Evolutionary conservation across 2,329 filamentous ascomycete genomes (phyloP).

Genomic region (Xylariaceae sp.): DNA sequence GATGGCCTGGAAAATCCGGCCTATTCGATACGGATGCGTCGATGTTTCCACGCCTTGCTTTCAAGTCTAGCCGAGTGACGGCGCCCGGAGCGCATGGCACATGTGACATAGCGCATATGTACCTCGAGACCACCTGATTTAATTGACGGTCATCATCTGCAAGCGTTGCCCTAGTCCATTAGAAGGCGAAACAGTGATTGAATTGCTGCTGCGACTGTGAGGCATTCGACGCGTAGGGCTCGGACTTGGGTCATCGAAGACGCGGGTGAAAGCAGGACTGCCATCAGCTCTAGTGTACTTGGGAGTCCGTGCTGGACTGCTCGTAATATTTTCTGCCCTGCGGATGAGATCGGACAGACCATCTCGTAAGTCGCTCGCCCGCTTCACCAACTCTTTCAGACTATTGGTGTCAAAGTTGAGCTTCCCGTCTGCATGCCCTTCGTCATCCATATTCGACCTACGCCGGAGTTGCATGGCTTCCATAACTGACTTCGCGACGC

Average conservation of each 20-base stretch:
- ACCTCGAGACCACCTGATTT: slow-evolving; percentile 15
- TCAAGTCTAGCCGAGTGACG: too few species aligned
- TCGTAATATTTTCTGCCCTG: slow-evolving; percentile 52
- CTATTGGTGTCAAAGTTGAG: slow-evolving; percentile 67
- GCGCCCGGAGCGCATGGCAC: slow-evolving; percentile 1
- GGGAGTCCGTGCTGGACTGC: slow-evolving; percentile 50
- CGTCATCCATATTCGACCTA: slow-evolving; percentile 32
- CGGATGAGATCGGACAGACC: slow-evolving; percentile 57
- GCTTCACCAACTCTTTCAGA: slow-evolving; percentile 61
- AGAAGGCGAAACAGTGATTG: slow-evolving; percentile 49
- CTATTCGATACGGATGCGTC: too few species aligned
- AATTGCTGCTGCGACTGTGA: slow-evolving; percentile 51
- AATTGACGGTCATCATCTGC: slow-evolving; percentile 63
- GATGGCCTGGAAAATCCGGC: slow-evolving; percentile 4
- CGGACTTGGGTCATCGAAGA: slow-evolving; percentile 59
- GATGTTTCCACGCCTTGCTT: too few species aligned
- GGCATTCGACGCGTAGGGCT: slow-evolving; percentile 49
- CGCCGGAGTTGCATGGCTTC: slow-evolving; percentile 58
- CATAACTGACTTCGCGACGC: slow-evolving; percentile 58
- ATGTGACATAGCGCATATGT: neutral
- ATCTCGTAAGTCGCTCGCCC: slow-evolving; percentile 56
- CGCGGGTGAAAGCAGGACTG: slow-evolving; percentile 63
- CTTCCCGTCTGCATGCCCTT: slow-evolving; percentile 40
- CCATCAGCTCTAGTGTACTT: slow-evolving; percentile 47
- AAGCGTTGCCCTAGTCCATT: slow-evolving; percentile 49